phyloP scores from a whole-genome alignment of 2,329 filamentous ascomycete species.

The Nothomitra cinnamomea region DNA sequence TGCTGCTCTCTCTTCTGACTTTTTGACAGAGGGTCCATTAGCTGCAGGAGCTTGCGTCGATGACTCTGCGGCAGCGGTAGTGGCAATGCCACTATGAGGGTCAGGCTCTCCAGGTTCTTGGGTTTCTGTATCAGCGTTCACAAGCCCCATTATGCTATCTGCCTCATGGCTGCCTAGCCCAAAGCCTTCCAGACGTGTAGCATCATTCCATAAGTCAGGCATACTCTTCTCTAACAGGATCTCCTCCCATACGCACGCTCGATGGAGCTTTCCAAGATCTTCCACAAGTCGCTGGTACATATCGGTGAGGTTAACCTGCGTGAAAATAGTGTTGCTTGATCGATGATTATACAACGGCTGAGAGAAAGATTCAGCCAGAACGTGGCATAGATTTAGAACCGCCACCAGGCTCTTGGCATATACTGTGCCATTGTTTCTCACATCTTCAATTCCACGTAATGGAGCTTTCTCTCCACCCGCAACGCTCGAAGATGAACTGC shows the following conservation, averaged over 20 bases:
- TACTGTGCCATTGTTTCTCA: slow-evolving; percentile 47
- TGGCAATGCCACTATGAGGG: slow-evolving; percentile 4
- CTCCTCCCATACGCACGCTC: slow-evolving; percentile 72
- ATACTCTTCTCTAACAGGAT: slow-evolving; percentile 57
- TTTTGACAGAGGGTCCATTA: slow-evolving; percentile 11
- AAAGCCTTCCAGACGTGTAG: slow-evolving; percentile 25
- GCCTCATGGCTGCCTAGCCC: slow-evolving; percentile 24
- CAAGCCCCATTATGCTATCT: slow-evolving; percentile 18
- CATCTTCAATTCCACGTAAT: slow-evolving; percentile 23
- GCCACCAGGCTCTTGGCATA: slow-evolving; percentile 64
- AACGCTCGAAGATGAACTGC: background rate
- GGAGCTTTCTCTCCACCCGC: background rate
- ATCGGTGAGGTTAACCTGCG: slow-evolving; percentile 67
- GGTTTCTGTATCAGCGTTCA: slow-evolving; percentile 8
- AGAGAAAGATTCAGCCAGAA: slow-evolving; percentile 58
- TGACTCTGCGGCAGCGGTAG: slow-evolving; percentile 4
- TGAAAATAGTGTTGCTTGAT: slow-evolving; percentile 46
- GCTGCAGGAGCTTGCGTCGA: slow-evolving; percentile 2
- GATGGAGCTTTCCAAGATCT: slow-evolving; percentile 60
- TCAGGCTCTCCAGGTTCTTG: slow-evolving; percentile 16
- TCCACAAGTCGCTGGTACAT: slow-evolving; percentile 60
- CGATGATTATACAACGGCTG: slow-evolving; percentile 45
- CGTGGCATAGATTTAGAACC: slow-evolving; percentile 57
- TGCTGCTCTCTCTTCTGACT: slow-evolving; percentile 19
- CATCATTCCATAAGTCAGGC: slow-evolving; percentile 40